phyloP scores from a whole-genome alignment of 1,284 basidiomycete genomes.

The Tilletia horrida region DNA sequence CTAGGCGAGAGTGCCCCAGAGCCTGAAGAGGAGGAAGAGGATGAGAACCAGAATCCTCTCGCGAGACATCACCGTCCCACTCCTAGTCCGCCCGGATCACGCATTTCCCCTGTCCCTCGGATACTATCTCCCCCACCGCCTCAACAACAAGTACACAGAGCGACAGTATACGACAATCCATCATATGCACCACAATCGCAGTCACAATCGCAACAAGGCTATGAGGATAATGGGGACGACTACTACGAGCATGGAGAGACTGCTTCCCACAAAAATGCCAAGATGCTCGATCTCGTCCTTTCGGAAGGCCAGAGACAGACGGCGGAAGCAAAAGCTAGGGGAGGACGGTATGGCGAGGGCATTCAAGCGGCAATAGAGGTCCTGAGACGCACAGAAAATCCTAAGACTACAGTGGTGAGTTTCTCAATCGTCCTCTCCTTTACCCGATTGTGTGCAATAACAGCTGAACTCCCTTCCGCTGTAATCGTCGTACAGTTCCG shows the following conservation, averaged over 20 bases:
- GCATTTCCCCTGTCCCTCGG: no score
- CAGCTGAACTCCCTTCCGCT: not conserved
- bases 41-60: not conserved
- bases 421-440: not conserved
- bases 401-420: conserved; percentile 3
- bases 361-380: conserved; percentile 10
- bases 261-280: conserved; percentile 7
- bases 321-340: not conserved
- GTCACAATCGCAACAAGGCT: not conserved
- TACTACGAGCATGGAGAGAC: conserved; percentile 14
- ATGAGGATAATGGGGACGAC: conserved; percentile 8
- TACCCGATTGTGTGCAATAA: not conserved
- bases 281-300: conserved; percentile 15
- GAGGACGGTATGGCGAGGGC: conserved; percentile 11
- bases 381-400: not conserved
- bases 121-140: not conserved
- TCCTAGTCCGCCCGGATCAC: not conserved
- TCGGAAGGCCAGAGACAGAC: conserved; percentile 11
- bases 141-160: not conserved
- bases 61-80: not conserved
- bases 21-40: conserved; percentile 14
- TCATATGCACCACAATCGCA: not conserved
- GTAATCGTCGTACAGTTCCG: conserved; percentile 29
- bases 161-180: no score
- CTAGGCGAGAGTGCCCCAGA: not conserved